Evolutionary conservation across 805 yeast genomes (phyloP).

Genomic region (Metschnikowia orientalis): DNA sequence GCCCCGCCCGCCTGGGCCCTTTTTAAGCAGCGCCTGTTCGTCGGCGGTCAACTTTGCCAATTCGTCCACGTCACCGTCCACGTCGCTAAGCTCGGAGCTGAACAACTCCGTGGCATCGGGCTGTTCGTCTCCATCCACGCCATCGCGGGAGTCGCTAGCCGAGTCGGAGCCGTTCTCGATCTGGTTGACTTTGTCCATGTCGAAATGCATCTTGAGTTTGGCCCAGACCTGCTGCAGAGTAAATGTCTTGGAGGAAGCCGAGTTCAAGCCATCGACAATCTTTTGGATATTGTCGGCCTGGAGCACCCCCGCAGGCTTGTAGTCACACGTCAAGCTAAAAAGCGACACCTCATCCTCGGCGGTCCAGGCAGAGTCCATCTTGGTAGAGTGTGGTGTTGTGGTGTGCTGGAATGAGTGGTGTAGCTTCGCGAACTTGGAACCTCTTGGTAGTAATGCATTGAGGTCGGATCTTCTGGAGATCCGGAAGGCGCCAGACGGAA

Average conservation of each 20-base stretch:
- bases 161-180: conserved; percentile 36
- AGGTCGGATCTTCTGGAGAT: no score
- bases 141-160: conserved; percentile 2
- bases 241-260: conserved; percentile 23
- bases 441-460: no score
- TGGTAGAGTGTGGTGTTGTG: no score
- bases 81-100: conserved; percentile 21
- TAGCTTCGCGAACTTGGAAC: no score
- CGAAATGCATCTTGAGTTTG: conserved; percentile 49
- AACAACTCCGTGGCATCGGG: conserved; percentile 6
- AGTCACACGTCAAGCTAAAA: conserved; percentile 56
- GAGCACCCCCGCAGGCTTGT: conserved; percentile 62
- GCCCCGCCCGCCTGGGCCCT: conserved; percentile 3
- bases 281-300: conserved; percentile 41
- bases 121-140: conserved; percentile 1
- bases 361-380: no score
- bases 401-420: no score
- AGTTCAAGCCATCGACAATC: conserved; percentile 38
- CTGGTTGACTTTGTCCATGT: conserved; percentile 54
- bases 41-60: conserved; percentile 15
- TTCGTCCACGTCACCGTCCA: conserved; percentile 17
- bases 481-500: no score
- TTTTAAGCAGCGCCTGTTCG: conserved; percentile 8
- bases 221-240: conserved; percentile 54
- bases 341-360: conserved; percentile 59